Conservation (phyloP, 2,329 filamentous ascomycete genomes). For the Ceratocystis papillata region DNA sequence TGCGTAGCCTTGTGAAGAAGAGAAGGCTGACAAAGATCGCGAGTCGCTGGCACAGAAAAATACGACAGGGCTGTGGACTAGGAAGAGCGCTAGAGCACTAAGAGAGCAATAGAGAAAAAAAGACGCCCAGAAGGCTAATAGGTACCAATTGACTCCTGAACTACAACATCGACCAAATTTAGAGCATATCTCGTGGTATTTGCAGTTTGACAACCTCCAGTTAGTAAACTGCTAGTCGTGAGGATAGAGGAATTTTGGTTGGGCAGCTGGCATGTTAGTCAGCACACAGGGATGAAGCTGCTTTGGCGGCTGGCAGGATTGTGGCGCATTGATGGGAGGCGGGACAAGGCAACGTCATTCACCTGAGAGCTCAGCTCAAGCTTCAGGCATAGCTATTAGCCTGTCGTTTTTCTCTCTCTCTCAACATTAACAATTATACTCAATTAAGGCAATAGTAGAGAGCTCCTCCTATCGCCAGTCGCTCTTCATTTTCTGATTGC, state of each 20-base stretch:
- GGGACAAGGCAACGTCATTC: slow-evolving; percentile 23
- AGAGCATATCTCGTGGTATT: background rate
- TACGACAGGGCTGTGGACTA: slow-evolving; percentile 16
- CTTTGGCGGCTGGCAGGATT: slow-evolving; percentile 12
- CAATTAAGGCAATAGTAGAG: slow-evolving; percentile 72
- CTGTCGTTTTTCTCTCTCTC: background rate
- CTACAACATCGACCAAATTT: background rate
- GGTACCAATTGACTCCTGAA: background rate
- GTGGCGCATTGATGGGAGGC: background rate
- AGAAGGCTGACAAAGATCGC: slow-evolving; percentile 24
- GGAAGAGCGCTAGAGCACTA: background rate
- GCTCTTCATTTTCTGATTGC: background rate
- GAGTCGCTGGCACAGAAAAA: slow-evolving; percentile 5
- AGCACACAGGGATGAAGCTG: slow-evolving; percentile 1
- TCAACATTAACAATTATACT: background rate
- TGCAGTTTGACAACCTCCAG: background rate
- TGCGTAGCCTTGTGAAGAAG: slow-evolving; percentile 26
- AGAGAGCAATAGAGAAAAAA: background rate
- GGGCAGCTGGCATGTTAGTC: slow-evolving; percentile 21
- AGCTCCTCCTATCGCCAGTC: slow-evolving; percentile 47
- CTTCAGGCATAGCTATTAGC: slow-evolving; percentile 15
- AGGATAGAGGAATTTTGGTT: slow-evolving; percentile 2
- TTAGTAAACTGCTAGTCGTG: background rate
- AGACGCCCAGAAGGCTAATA: background rate
- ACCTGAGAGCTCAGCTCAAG: slow-evolving; percentile 24